Base-by-base conservation (phyloP, 2,329 filamentous ascomycete genomes). In the Trichoderma koningii region DNA sequence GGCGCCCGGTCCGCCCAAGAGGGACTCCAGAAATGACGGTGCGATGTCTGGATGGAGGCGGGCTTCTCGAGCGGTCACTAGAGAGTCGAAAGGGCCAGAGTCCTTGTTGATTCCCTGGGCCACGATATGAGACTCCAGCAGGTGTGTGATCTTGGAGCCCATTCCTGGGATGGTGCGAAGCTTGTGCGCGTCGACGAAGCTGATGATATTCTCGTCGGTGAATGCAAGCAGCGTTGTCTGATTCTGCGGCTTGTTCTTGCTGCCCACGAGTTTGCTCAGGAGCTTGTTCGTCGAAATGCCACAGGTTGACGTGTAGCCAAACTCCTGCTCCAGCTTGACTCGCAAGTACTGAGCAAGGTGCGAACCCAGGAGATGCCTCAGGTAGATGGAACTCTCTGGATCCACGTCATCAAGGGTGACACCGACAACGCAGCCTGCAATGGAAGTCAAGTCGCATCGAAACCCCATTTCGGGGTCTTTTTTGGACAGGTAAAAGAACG, bases 211-310 rank as follows among this genome's bases (percentile, higher is more conserved):
- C 15, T 77, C 70, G 3, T 80, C 79, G 62, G 85, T 85, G 1
- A 89, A 85, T 5, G 90, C 87, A 50, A 96, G 77, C 7, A 98
- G 79, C 0, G 91, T 92, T 0, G 94, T 98, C 76, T 98, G 95
- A 67, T 87, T 89, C 66, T 89, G 88, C 1, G 94, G 94, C 77
- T 98, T 98, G 74, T 97, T 87, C 66, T 89, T 81, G 74, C 87
- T 90, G 14, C 94, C 94, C 10, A 88, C 91, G 15, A 98, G 83
- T 76, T 98, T 98, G 66, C 91, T 87, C 12, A 97, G 81, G 5
- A 94, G 77, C 76, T 98, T 98, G 72, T 89, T 94, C 0, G 92
- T 96, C 2, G 93, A 89, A 23, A 98, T 87, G 4, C 94, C 94
- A 48, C 91, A 93, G 1, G 93, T 94, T 30, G 90, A 90, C 0